Conservation (phyloP, 345 rosid species). For the Dovyalis caffra region DNA sequence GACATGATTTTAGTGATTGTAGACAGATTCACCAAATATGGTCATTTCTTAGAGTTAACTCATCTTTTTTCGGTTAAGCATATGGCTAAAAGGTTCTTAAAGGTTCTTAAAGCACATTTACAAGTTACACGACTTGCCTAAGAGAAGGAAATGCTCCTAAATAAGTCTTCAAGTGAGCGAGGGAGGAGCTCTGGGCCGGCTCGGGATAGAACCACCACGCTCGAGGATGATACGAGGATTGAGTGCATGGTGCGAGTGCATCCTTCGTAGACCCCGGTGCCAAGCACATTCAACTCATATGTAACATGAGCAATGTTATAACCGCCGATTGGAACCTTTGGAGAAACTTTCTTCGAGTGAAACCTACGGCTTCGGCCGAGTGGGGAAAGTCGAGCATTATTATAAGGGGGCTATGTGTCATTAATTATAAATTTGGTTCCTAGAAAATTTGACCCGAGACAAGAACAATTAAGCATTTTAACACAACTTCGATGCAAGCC, state of each 20-base stretch:
- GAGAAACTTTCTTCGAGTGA: constrained; percentile 21
- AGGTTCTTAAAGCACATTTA: too few species aligned
- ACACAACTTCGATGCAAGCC: background rate
- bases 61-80: too few species aligned
- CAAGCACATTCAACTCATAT: constrained; percentile 21
- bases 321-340: constrained; percentile 20
- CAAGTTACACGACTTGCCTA: too few species aligned
- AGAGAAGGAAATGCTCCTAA: constrained; percentile 21
- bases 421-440: constrained; percentile 19
- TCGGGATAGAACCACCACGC: constrained; percentile 16
- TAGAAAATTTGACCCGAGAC: constrained; percentile 17
- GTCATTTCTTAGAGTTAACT: too few species aligned
- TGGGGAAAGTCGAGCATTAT: constrained; percentile 18
- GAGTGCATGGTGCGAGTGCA: constrained; percentile 26
- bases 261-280: constrained; percentile 19
- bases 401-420: constrained; percentile 21
- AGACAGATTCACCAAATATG: too few species aligned
- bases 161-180: constrained; percentile 15
- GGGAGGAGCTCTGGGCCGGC: constrained; percentile 24
- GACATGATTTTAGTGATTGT: too few species aligned
- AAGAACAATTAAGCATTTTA: background rate
- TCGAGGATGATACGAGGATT: constrained; percentile 16
- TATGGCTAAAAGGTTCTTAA: too few species aligned
- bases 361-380: constrained; percentile 21
- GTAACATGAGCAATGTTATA: constrained; percentile 21